A percentile compares a stretch with the other conserved stretches of the same genome.
phyloP scores from a whole-genome alignment of 345 rosid species.

The Reutealis trisperma region DNA sequence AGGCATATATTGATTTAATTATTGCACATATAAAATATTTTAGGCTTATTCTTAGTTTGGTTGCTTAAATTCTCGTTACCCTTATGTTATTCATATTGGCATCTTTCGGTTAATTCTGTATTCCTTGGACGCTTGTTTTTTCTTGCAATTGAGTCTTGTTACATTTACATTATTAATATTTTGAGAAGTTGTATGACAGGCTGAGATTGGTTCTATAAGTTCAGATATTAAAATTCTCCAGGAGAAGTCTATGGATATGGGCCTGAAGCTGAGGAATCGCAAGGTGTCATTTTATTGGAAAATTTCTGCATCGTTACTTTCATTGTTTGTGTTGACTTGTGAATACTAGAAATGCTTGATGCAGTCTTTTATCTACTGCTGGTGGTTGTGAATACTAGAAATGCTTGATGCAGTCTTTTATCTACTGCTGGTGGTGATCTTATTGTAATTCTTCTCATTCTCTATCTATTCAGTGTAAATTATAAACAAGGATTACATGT shows the following conservation, averaged over 20 bases:
- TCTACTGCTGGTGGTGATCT: constrained; percentile 4
- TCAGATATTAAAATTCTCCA: constrained; percentile 96
- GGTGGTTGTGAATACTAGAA: constrained; percentile 4
- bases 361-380: constrained; percentile 2
- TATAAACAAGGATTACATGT: not conserved
- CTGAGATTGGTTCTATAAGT: constrained; percentile 96
- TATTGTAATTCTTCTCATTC: not conserved
- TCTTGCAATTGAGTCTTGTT: constrained; percentile 12
- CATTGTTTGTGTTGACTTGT: not conserved
- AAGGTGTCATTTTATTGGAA: constrained; percentile 49
- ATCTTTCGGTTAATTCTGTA: not conserved
- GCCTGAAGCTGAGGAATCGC: constrained; percentile 93
- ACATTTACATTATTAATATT: not conserved
- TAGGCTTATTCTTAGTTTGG: no score
- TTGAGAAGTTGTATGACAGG: constrained; percentile 43
- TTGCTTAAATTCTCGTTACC: no score
- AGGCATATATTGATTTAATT: no score
- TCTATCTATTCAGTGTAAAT: not conserved
- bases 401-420: not conserved
- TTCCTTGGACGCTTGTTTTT: not conserved
- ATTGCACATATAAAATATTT: no score
- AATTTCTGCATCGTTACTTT: constrained; percentile 3
- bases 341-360: constrained; percentile 1
- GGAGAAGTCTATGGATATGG: constrained; percentile 99
- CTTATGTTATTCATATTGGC: not conserved